Percentiles rank a stretch among this genome's conserved stretches.
These are phyloP conservation scores for Colletotrichum melonis DNA, from an alignment of 2,329 filamentous ascomycete species.

Conservation along the genomic window DNA sequence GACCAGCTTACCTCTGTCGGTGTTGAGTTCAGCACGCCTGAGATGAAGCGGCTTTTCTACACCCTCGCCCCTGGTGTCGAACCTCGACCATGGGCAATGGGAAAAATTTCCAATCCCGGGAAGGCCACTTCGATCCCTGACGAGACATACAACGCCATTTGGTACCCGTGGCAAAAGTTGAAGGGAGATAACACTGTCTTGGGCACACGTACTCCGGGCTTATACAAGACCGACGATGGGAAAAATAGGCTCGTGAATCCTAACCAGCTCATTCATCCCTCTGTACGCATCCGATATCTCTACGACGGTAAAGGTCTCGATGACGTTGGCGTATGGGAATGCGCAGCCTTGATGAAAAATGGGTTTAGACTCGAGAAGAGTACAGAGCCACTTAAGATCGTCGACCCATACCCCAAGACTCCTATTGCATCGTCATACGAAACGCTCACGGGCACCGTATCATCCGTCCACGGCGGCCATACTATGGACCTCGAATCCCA, in stretches of 20 bases:
- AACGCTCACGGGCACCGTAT: constrained; percentile 17
- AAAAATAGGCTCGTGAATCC: constrained; percentile 16
- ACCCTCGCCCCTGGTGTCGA: constrained; percentile 24
- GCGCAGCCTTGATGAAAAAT: constrained; percentile 34
- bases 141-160: constrained; percentile 1
- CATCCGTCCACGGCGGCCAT: constrained; percentile 9
- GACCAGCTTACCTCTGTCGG: constrained; percentile 40
- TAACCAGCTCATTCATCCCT: constrained; percentile 45
- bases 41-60: constrained; percentile 38
- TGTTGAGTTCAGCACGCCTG: constrained; percentile 39
- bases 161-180: constrained; percentile 19
- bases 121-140: constrained; percentile 24
- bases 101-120: constrained; percentile 36
- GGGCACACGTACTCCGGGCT: constrained; percentile 39
- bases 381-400: neutral
- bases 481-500: neutral
- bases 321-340: constrained; percentile 41
- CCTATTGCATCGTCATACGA: constrained; percentile 25
- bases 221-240: constrained; percentile 38
- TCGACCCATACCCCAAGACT: neutral
- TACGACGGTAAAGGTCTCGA: constrained; percentile 43
- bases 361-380: constrained; percentile 27
- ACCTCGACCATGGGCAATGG: constrained; percentile 37
- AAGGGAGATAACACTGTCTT: constrained; percentile 14
- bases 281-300: constrained; percentile 46